Evolutionary conservation across 495 filamentous ascomycete species (phyloP).

Genomic region (Poronia punctata): DNA sequence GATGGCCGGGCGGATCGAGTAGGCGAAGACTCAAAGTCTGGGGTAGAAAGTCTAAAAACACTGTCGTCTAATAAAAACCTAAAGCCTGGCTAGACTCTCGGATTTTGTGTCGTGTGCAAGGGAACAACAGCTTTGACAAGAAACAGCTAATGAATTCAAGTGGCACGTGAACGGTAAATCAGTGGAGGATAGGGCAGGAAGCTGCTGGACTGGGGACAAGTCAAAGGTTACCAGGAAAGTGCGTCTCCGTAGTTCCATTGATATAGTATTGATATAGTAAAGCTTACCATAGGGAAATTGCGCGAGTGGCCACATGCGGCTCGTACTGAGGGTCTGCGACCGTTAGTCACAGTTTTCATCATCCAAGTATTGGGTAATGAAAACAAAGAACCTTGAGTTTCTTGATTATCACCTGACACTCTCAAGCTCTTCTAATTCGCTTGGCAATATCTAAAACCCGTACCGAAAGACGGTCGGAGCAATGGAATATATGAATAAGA

Average conservation of each 20-base stretch:
- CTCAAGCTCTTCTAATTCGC: slow-evolving; percentile 12
- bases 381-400: slow-evolving; percentile 26
- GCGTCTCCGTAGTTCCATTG: slow-evolving; percentile 2
- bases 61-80: too few species aligned
- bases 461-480: too few species aligned
- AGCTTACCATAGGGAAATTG: slow-evolving; percentile 8
- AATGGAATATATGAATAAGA: too few species aligned
- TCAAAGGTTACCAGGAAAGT: background rate
- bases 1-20: too few species aligned
- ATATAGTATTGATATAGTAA: slow-evolving; percentile 13
- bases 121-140: too few species aligned
- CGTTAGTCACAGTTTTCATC: slow-evolving; percentile 17
- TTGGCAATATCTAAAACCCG: too few species aligned
- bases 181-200: background rate
- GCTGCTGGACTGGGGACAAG: background rate
- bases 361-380: slow-evolving; percentile 32
- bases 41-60: too few species aligned
- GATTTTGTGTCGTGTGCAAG: too few species aligned
- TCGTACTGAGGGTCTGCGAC: slow-evolving; percentile 4
- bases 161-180: slow-evolving; percentile 6
- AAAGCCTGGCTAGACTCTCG: too few species aligned
- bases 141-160: too few species aligned
- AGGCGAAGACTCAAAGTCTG: too few species aligned
- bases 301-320: slow-evolving; percentile 7
- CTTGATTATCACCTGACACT: slow-evolving; percentile 32